phyloP scores from a whole-genome alignment of 345 rosid genomes.

The Melastoma malabathricum region DNA sequence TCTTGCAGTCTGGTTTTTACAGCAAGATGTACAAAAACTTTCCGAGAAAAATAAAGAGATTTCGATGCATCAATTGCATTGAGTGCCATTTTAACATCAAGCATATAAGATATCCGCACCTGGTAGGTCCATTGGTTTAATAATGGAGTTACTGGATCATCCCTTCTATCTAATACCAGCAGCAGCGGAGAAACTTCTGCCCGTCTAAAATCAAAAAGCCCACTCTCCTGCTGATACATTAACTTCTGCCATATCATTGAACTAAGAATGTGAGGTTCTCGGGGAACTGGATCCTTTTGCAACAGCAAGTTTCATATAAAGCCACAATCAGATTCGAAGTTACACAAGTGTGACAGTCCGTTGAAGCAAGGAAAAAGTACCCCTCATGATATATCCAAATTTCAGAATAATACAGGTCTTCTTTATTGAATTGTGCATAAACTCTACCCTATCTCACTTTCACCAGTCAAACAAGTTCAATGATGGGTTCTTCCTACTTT shows the following conservation, averaged over 20 bases:
- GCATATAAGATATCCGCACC: conserved; percentile 27
- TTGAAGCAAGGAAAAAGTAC: too few relatives aligned
- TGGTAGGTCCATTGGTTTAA: conserved; percentile 98
- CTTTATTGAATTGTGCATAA: too few relatives aligned
- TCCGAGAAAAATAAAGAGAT: neutral
- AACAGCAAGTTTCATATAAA: neutral
- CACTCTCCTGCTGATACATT: conserved; percentile 98
- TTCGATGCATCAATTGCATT: too few relatives aligned
- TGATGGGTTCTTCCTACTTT: too few relatives aligned
- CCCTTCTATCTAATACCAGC: conserved; percentile 84
- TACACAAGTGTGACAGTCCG: too few relatives aligned
- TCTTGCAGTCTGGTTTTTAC: conserved; percentile 1
- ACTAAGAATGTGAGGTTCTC: conserved; percentile 2
- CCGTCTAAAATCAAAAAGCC: conserved; percentile 88
- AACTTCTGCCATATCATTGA: conserved; percentile 43
- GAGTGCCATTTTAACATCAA: neutral
- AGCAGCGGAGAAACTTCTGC: conserved; percentile 80
- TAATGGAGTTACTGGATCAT: conserved; percentile 91
- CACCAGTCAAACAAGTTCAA: too few relatives aligned
- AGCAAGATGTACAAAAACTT: conserved; percentile 7
- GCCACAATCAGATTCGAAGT: too few relatives aligned
- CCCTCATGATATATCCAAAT: too few relatives aligned
- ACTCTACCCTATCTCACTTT: too few relatives aligned
- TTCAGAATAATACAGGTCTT: too few relatives aligned
- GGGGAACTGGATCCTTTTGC: neutral